Evolutionary conservation across 2,329 filamentous ascomycete genomes (phyloP), one percentile per base, ranked within the genome.

Genomic region (Graphilbum ipis-grandicollis): DNA sequence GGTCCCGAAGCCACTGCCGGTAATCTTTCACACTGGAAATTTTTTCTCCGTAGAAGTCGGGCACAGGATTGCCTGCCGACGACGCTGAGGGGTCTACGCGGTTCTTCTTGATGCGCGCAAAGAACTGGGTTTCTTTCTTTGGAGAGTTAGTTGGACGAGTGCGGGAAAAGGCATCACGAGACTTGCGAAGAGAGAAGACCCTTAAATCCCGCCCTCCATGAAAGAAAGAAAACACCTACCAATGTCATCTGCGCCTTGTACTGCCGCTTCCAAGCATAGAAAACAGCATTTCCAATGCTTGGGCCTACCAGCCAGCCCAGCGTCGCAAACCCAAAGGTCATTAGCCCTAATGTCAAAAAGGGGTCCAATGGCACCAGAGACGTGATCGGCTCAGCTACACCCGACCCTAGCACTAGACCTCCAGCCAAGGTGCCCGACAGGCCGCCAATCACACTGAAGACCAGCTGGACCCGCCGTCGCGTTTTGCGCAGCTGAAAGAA

Each of bases 1-100:
- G 90, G 53, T 98, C 90, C 66, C 93, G 96, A 51, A 98, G 62
- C 90, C 90, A 98, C 56, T 84, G 78, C 50, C 90, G 68, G 57
- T 96, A 98, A 33, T 83, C 86, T 37, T 76, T 68, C 18, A 96
- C 84, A 50, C 85, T 93, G 36, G 81, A 82, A 49, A 98, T 93
- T 18, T 94, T 96, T 63, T 98, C 90, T 49, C 90, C 90, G 52
- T 98, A 98, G 60, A 93, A 98, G 55, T 98, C 90, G 31, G 88
- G 86, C 1, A 93, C 82, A 15, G 90, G 90, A 61, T 96, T 96
- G 36, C 82, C 73, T 47, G 90, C 77, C 30, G 83, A 93, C 43
- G 85, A 92, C 37, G 79, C 79, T 14, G 77, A 80, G 4, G 90
- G 88, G 55, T 98, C 88, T 43, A 93, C 88, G 19, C 90, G 76